Evolutionary conservation across 257 asterid genomes (phyloP), one percentile per base, ranked within the genome.

Genomic region (Cynanchum wilfordii): DNA sequence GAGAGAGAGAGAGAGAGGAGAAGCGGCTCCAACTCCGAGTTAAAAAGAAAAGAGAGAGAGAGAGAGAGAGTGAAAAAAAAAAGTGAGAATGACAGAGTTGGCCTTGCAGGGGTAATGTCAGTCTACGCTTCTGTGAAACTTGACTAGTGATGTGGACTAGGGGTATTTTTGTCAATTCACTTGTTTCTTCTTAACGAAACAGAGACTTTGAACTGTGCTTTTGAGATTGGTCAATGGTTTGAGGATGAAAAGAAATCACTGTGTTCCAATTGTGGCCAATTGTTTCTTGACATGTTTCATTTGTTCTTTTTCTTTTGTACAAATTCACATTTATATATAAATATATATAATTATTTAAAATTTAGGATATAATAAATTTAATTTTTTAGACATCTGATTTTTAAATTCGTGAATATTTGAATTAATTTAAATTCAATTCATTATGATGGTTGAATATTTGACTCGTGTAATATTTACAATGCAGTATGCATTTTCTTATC

Each of bases 1-100:
- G 33, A 30, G 81, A 29, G 36, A 4, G 45, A 5, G 45, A 2
- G 47, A 5, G 38, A 33, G 25, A 17, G 80, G 58, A 42, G n/a
- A 6, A 29, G 47, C 38, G 0, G 49, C 62, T 40, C 40, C 55
- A 70, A 47, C 38, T 80, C 49, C 76, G 51, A 27, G 9, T 15
- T 15, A 12, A 17, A 12, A 17, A 50, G 16, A 12, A 12, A 49
- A 15, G 16, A 2, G 79, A 51, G 75, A 40, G 79, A 40, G 78
- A 65, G 54, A 66, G n/a, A n/a, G n/a, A n/a, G n/a, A n/a, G n/a
- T n/a, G n/a, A n/a, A n/a, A n/a, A n/a, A n/a, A n/a, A n/a, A n/a
- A n/a, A 67, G 82, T 44, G 79, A 78, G 83, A 86, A 81, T 81
- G 89, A 83, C 94, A 80, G 71, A 70, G 80, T 64, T 84, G 77